Base-by-base conservation (phyloP, 768 basidiomycete genomes). In the Lentinula sp. region DNA sequence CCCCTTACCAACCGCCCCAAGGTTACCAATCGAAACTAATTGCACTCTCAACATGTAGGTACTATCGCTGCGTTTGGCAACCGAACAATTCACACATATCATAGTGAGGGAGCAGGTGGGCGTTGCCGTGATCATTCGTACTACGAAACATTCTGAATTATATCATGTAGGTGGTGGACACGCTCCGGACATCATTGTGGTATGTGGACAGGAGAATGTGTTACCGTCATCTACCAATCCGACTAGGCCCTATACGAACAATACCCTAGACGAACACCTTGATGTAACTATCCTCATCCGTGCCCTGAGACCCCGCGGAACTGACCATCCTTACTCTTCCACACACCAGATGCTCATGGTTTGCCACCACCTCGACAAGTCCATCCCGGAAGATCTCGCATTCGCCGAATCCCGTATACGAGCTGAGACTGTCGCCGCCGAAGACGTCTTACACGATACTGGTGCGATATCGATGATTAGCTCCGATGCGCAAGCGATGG, bases 351-450 rank as follows among this genome's bases (percentile, higher is more conserved):
- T 98, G 97, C 80, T 98, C 23, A 98, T 98, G 94, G 95, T 98
- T n/a, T 97, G 95, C 72, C 96, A 99, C 71, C 96, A 99, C 72
- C 84, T 99, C 60, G 93, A 97, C 75, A 85, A 79, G 66, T 83
- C 80, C n/a, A 93, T 96, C 65, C 84, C 90, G 1, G 97, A 99
- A 75, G 97, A 99, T 66, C 80, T 98, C 45, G 85, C 90, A 1
- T 99, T 99, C 67, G 96, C 97, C 3, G 95, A 98, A 65, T 98
- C 96, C 7, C 90, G 97, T 39, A 98, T 99, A 67, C 85, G 97
- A 39, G 93, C 86, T 0, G 96, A 98, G 76, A 99, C 97, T 0
- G 89, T 98, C 48, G 97, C 97, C 0, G 97, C 97, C 1, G 97
- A 99, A 72, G 97, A 99, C 69, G 90, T 98, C 16, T 76, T 97